Percentiles rank a stretch among this genome's conserved stretches.
Evolutionary conservation across 352 stramenopile genomes (phyloP).

Genomic region (Phytophthora pini): DNA sequence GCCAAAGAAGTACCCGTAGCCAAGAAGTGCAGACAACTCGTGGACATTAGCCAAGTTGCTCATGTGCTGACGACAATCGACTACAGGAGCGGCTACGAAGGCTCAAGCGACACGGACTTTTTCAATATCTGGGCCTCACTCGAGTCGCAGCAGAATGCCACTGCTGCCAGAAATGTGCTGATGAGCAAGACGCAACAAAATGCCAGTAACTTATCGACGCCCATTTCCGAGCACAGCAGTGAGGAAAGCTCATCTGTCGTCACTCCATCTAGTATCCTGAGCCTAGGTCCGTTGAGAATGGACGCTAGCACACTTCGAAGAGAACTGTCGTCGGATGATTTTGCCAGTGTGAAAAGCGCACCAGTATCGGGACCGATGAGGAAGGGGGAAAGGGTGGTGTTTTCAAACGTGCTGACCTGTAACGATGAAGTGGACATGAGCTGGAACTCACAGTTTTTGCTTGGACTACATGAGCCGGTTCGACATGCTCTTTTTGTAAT

Average conservation of each 20-base stretch:
- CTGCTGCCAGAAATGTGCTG: slow-evolving; percentile 19
- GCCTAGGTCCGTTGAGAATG: slow-evolving; percentile 38
- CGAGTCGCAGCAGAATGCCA: slow-evolving; percentile 34
- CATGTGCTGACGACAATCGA: slow-evolving; percentile 79
- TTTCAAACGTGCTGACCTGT: slow-evolving; percentile 66
- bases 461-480: slow-evolving; percentile 81
- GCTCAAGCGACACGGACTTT: slow-evolving; percentile 29
- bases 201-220: slow-evolving; percentile 35
- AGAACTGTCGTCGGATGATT: slow-evolving; percentile 49
- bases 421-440: slow-evolving; percentile 61
- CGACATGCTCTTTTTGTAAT: slow-evolving; percentile 85
- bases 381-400: slow-evolving; percentile 61
- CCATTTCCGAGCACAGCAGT: slow-evolving; percentile 53
- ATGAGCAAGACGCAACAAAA: slow-evolving; percentile 37
- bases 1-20: slow-evolving; percentile 9
- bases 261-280: slow-evolving; percentile 21
- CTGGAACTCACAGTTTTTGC: slow-evolving; percentile 80
- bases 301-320: slow-evolving; percentile 38
- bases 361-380: slow-evolving; percentile 52
- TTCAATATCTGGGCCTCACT: slow-evolving; percentile 66
- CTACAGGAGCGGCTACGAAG: slow-evolving; percentile 73
- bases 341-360: slow-evolving; percentile 44
- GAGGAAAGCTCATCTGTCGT: slow-evolving; percentile 35
- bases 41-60: slow-evolving; percentile 84
- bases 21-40: slow-evolving; percentile 47